Conservation (phyloP, 768 basidiomycete genomes). For the Naganishia randhawae region DNA sequence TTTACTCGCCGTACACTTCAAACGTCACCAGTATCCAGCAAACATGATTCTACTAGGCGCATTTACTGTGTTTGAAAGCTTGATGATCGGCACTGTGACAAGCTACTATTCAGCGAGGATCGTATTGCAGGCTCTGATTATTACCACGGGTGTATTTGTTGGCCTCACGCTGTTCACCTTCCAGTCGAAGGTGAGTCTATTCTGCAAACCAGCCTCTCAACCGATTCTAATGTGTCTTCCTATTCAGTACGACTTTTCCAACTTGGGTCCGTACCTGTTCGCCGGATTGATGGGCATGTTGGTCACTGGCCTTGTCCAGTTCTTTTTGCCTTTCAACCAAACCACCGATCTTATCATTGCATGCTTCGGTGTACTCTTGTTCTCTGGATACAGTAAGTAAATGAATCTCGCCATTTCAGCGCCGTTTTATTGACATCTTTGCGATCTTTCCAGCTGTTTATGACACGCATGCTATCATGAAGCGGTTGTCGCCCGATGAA, state of each 20-base stretch:
- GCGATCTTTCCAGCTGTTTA: constrained; percentile 54
- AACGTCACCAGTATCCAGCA: constrained; percentile 81
- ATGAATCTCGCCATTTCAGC: background rate
- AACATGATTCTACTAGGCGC: constrained; percentile 79
- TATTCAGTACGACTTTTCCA: constrained; percentile 82
- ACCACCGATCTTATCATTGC: constrained; percentile 80
- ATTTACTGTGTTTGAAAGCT: constrained; percentile 87
- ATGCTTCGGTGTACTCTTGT: constrained; percentile 71
- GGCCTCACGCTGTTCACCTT: constrained; percentile 92
- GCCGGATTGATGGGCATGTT: constrained; percentile 73
- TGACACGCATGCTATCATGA: constrained; percentile 86
- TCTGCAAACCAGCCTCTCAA: background rate
- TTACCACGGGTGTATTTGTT: constrained; percentile 87
- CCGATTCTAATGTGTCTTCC: background rate
- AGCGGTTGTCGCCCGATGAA: constrained; percentile 84
- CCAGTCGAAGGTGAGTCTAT: constrained; percentile 74
- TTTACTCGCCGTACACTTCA: constrained; percentile 80
- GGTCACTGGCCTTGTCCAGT: constrained; percentile 73
- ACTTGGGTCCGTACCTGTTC: constrained; percentile 86
- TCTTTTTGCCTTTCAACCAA: constrained; percentile 80
- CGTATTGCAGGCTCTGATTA: constrained; percentile 81
- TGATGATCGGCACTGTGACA: constrained; percentile 79
- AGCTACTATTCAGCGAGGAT: constrained; percentile 52
- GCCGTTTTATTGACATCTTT: background rate
- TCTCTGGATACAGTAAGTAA: constrained; percentile 69